Evolutionary conservation across 179 eudicot genomes (phyloP).

Genomic region (Amaranthus tricolor): DNA sequence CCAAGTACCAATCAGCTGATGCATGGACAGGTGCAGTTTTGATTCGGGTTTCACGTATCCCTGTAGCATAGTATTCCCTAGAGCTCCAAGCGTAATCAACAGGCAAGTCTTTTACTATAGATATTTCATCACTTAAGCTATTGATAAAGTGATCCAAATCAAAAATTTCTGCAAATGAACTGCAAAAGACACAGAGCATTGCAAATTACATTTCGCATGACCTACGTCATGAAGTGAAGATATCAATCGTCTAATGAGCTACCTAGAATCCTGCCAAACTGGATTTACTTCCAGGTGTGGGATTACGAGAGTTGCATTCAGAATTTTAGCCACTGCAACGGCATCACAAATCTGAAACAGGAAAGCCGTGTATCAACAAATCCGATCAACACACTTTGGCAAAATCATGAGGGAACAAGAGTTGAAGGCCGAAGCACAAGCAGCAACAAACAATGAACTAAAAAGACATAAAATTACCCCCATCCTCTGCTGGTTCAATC

Average conservation of each 20-base stretch:
- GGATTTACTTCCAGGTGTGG: constrained; percentile 95
- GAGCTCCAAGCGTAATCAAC: constrained; percentile 89
- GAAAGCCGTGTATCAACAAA: constrained; percentile 3
- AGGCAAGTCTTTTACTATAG: constrained; percentile 76
- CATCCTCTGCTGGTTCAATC: constrained; percentile 96
- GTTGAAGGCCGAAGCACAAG: background rate
- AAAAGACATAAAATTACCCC: constrained; percentile 50
- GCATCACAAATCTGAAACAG: constrained; percentile 86
- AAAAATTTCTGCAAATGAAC: constrained; percentile 81
- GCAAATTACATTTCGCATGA: constrained; percentile 6
- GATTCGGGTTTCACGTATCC: constrained; percentile 83
- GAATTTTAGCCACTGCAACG: constrained; percentile 92
- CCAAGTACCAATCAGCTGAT: constrained; percentile 89
- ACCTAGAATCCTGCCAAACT: constrained; percentile 98
- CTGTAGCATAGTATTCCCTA: constrained; percentile 80
- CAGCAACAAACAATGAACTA: constrained; percentile 15
- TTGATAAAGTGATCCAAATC: constrained; percentile 88
- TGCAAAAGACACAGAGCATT: constrained; percentile 30
- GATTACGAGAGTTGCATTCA: constrained; percentile 92
- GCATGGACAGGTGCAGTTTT: constrained; percentile 97
- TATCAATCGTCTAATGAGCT: constrained; percentile 13
- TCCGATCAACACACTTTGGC: background rate
- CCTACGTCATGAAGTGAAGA: constrained; percentile 6
- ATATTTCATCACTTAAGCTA: constrained; percentile 60
- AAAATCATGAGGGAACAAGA: background rate